phyloP scores from a whole-genome alignment of 140 eudicot species.

The Stevia rebaudiana region DNA sequence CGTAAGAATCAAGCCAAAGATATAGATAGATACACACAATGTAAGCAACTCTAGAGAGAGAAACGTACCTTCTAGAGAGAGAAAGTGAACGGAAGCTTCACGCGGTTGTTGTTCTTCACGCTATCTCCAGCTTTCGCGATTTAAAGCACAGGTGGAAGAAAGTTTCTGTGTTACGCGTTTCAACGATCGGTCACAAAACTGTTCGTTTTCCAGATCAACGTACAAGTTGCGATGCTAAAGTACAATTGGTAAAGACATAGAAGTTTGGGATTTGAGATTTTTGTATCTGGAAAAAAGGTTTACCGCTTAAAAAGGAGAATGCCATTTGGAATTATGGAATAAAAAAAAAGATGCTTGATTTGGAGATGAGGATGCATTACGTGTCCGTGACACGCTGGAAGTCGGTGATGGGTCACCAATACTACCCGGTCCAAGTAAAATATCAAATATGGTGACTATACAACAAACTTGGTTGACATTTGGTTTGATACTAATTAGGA shows the following conservation, averaged over 20 bases:
- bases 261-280: background rate
- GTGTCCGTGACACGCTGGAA: conserved; percentile 33
- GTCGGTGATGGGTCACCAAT: conserved; percentile 24
- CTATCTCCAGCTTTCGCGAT: conserved; percentile 30
- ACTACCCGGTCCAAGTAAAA: background rate
- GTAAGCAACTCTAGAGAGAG: conserved; percentile 13
- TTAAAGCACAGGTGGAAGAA: conserved; percentile 24
- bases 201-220: background rate
- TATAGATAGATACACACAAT: conserved; percentile 1
- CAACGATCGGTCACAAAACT: background rate
- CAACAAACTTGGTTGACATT: conserved; percentile 1
- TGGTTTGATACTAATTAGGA: background rate
- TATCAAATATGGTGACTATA: background rate
- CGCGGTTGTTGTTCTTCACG: conserved; percentile 24
- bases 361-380: conserved; percentile 24
- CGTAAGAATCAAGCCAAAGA: conserved; percentile 23
- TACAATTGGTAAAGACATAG: background rate
- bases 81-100: conserved; percentile 22
- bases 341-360: conserved; percentile 20
- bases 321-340: conserved; percentile 23
- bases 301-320: background rate
- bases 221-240: background rate
- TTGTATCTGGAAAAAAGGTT: conserved; percentile 2
- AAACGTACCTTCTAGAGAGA: conserved; percentile 25
- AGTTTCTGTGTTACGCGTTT: conserved; percentile 20